Evolutionary conservation across 371 early-diverging fungal species (phyloP).

Genomic region (Chytridium lagenaria): DNA sequence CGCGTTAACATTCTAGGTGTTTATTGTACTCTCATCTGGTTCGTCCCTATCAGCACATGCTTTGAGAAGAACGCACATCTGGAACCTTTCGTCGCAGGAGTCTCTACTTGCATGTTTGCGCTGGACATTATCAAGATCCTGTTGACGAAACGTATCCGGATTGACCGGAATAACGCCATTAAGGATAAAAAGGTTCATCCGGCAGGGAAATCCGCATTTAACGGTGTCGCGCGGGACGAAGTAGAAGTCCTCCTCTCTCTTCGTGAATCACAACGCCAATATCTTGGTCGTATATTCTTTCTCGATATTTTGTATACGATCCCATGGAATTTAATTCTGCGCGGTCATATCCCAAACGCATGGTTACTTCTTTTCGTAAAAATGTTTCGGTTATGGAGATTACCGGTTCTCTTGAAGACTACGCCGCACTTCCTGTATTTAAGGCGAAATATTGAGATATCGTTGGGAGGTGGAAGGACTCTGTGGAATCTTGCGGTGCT

Average conservation of each 20-base stretch:
- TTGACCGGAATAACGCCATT: neutral
- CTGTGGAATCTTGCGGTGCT: constrained; percentile 11
- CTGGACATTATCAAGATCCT: constrained; percentile 18
- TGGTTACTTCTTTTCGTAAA: neutral
- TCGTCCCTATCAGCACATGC: constrained; percentile 14
- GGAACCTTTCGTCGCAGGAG: neutral
- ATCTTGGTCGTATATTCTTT: neutral
- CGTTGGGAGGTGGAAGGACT: neutral
- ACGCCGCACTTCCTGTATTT: neutral
- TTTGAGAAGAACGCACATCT: neutral
- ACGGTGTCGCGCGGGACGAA: neutral
- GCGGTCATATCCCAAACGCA: neutral
- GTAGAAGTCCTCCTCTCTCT: neutral
- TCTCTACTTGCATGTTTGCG: neutral
- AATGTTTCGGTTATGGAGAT: neutral
- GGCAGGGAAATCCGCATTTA: neutral
- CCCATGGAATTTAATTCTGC: neutral
- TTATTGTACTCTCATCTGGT: constrained; percentile 18
- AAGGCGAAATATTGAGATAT: neutral
- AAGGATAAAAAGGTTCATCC: neutral
- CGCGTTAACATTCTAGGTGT: constrained; percentile 3
- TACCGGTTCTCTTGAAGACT: neutral
- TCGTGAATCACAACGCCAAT: neutral
- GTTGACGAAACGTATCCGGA: constrained; percentile 15
- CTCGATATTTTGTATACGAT: neutral